phyloP scores from a whole-genome alignment of 2,329 filamentous ascomycete species.

The Fusarium ambrosium region DNA sequence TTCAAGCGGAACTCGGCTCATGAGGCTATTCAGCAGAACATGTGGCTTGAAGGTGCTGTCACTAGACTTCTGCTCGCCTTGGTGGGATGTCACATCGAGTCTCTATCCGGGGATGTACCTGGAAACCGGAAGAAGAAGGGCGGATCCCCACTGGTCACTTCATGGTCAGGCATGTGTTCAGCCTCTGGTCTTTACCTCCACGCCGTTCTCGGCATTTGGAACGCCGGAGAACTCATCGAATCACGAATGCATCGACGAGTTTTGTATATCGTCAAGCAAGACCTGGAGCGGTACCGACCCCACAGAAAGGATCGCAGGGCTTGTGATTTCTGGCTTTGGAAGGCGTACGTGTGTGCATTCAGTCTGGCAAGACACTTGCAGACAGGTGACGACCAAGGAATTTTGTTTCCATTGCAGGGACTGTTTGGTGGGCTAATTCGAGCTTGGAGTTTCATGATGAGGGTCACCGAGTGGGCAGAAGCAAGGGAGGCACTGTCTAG shows the following conservation, averaged over 20 bases:
- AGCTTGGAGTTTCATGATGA: slow-evolving; percentile 23
- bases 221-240: slow-evolving; percentile 35
- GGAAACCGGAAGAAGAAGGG: fast-evolving
- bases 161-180: slow-evolving; percentile 33
- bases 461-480: slow-evolving; percentile 1
- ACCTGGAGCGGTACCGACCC: not conserved
- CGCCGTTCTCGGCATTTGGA: slow-evolving; percentile 28
- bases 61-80: slow-evolving; percentile 32
- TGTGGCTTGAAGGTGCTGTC: slow-evolving; percentile 39
- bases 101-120: not conserved
- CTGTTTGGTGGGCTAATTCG: slow-evolving; percentile 9
- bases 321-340: slow-evolving; percentile 38
- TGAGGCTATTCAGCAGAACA: not conserved
- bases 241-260: slow-evolving; percentile 22
- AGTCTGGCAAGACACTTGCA: slow-evolving; percentile 20
- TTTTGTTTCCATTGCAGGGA: not conserved
- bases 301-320: not conserved
- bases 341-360: slow-evolving; percentile 35
- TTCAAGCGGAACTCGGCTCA: not conserved
- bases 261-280: slow-evolving; percentile 24
- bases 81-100: slow-evolving; percentile 31
- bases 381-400: not conserved
- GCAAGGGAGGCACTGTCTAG: slow-evolving; percentile 4
- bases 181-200: slow-evolving; percentile 32
- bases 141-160: not conserved